Evolutionary conservation across 768 basidiomycete genomes (phyloP), one percentile per base, ranked within the genome.

Genomic region (Mycena galopus): DNA sequence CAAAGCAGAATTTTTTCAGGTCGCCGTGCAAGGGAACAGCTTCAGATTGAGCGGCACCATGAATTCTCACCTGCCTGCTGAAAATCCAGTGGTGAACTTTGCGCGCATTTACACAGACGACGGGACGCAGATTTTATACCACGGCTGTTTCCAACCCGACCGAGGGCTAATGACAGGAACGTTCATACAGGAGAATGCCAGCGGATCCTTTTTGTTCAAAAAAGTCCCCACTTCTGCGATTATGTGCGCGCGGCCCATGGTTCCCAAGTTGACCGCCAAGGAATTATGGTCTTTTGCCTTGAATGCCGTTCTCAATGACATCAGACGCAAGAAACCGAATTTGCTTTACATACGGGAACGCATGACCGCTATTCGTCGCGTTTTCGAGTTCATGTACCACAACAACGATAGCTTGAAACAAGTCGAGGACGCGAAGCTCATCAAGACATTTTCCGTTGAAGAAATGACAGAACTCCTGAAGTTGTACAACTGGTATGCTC

Each of bases 141-240:
- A 19, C 16, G 71, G 71, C 29, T 67, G 66, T 0, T 72, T 55
- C 55, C 21, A 44, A 16, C 32, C 33, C 16, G 60, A 63, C 4
- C 51, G 61, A 3, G 61, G 58, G 19, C 0, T 67, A 30, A 62
- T 72, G n/a, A 55, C 37, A 0, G 71, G 71, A 14, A 67, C 71
- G 1, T 72, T 67, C 16, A 39, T 47, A 4, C 59, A 61, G 27
- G 23, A 21, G 3, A 33, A 33, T 7, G 32, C 30, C 32, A 55
- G 47, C 1, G 71, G 71, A 7, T 51, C 50, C 2, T 72, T 67
- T 51, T 1, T 72, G 39, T 59, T 72, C 53, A 72, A 72, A 47
- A 72, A 72, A 21, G 71, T 68, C 25, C 53, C 58, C 2, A 17
- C 4, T 2, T 35, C 66, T 0, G 16, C 17, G 8, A 50, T 72